These are phyloP conservation scores for Alternaria angustiovoidea DNA, from an alignment of 2,329 filamentous ascomycete species.

Conservation along the genomic window DNA sequence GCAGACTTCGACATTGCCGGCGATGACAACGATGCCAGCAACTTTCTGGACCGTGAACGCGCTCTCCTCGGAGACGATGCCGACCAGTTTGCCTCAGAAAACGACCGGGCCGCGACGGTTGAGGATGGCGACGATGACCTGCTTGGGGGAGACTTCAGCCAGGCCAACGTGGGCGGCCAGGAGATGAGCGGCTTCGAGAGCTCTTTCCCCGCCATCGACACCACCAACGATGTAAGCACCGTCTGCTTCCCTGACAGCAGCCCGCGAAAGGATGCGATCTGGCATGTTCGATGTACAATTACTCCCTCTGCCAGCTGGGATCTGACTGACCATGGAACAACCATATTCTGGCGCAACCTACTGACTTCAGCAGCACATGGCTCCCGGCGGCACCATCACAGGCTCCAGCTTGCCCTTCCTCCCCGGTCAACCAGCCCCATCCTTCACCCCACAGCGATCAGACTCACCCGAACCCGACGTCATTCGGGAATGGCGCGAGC, in stretches of 20 bases:
- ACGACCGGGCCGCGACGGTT: slow-evolving; percentile 71
- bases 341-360: neutral
- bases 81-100: slow-evolving; percentile 81
- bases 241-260: slow-evolving; percentile 7
- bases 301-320: neutral
- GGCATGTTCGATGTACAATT: neutral
- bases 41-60: slow-evolving; percentile 92
- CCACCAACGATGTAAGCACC: slow-evolving; percentile 71
- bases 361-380: slow-evolving; percentile 65
- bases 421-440: slow-evolving; percentile 46
- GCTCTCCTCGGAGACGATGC: slow-evolving; percentile 92
- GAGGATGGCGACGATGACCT: slow-evolving; percentile 75
- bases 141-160: slow-evolving; percentile 65
- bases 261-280: neutral
- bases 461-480: slow-evolving; percentile 89
- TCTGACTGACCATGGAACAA: neutral
- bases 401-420: slow-evolving; percentile 68
- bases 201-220: slow-evolving; percentile 86
- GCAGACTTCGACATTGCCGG: slow-evolving; percentile 58
- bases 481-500: slow-evolving; percentile 88
- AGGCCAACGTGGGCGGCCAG: slow-evolving; percentile 51
- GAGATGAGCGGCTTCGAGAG: slow-evolving; percentile 76
- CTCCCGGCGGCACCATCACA: slow-evolving; percentile 81
- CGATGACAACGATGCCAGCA: slow-evolving; percentile 70
- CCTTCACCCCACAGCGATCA: slow-evolving; percentile 60